A percentile compares a stretch with the other conserved stretches of the same genome.
These are phyloP conservation scores for Nowakowskiella sp. DNA, from an alignment of 192 early-diverging fungal genomes.

Conservation along the genomic window DNA sequence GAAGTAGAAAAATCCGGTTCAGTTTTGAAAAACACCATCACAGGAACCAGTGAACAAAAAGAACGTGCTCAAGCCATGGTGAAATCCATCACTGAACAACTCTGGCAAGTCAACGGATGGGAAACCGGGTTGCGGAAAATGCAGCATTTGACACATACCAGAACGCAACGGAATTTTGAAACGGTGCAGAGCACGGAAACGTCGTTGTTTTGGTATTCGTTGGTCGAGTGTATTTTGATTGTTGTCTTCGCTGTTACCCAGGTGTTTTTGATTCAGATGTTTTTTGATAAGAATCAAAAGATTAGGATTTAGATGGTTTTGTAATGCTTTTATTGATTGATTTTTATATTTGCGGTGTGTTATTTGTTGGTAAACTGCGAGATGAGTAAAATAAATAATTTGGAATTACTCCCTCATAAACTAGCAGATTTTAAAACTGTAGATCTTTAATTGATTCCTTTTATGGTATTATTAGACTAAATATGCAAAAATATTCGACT, in stretches of 20 bases:
- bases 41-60: too few relatives aligned
- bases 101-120: constrained; percentile 23
- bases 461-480: too few relatives aligned
- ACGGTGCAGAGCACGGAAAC: constrained; percentile 81
- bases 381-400: too few relatives aligned
- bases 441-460: too few relatives aligned
- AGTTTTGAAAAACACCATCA: constrained; percentile 40
- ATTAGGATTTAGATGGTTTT: constrained; percentile 28
- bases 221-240: constrained; percentile 66
- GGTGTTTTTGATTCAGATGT: constrained; percentile 86
- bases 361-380: too few relatives aligned
- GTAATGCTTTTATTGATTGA: too few relatives aligned
- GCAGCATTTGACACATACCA: constrained; percentile 62
- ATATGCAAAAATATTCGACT: too few relatives aligned
- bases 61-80: constrained; percentile 1
- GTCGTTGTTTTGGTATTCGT: constrained; percentile 87
- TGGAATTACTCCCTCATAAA: too few relatives aligned
- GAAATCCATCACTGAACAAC: constrained; percentile 13
- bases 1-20: constrained; percentile 46
- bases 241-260: constrained; percentile 81
- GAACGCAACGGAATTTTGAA: constrained; percentile 85
- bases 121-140: constrained; percentile 47
- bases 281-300: constrained; percentile 58
- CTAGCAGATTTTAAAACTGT: too few relatives aligned
- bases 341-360: too few relatives aligned